A percentile compares a stretch with the other conserved stretches of the same genome.
These are phyloP conservation scores for Aspergillus clavatus DNA, from an alignment of 2,329 filamentous ascomycete genomes.

Conservation along the genomic window DNA sequence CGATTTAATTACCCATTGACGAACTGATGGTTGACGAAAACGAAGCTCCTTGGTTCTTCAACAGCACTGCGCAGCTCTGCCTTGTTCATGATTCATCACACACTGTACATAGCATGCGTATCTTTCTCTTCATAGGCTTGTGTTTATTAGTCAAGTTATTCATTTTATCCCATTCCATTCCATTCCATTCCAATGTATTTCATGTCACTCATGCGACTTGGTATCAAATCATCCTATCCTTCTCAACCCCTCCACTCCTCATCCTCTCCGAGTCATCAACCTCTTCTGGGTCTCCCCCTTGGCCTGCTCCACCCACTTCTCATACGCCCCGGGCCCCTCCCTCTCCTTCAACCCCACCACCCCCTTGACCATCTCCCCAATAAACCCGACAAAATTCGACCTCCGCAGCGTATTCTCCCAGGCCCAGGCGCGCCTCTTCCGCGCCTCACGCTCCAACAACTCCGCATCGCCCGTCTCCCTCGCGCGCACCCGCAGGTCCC, in stretches of 20 bases:
- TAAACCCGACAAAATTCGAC: conserved; percentile 96
- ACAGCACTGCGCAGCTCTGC: not conserved
- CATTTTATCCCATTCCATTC: too few relatives aligned
- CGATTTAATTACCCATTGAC: not conserved
- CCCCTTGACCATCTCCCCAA: conserved; percentile 81
- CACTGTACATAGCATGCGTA: not conserved
- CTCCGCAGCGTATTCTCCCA: conserved; percentile 90
- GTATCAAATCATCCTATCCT: not conserved
- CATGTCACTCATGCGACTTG: too few relatives aligned
- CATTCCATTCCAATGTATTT: too few relatives aligned
- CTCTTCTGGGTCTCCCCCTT: conserved; percentile 41
- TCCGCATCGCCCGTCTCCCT: conserved; percentile 78
- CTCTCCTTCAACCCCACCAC: conserved; percentile 71
- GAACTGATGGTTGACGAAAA: conserved; percentile 9
- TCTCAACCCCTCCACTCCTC: too few relatives aligned
- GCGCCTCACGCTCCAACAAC: conserved; percentile 70
- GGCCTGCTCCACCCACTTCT: conserved; percentile 74
- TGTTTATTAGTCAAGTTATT: too few relatives aligned
- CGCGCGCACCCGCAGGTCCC: conserved; percentile 72
- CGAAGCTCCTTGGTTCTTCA: conserved; percentile 1
- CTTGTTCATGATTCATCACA: not conserved
- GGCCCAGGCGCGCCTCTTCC: conserved; percentile 79
- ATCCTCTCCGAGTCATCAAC: conserved; percentile 31
- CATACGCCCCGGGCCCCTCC: conserved; percentile 62
- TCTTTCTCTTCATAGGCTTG: not conserved